Conservation (phyloP, 768 basidiomycete species). For the Leccinum incarnatum region DNA sequence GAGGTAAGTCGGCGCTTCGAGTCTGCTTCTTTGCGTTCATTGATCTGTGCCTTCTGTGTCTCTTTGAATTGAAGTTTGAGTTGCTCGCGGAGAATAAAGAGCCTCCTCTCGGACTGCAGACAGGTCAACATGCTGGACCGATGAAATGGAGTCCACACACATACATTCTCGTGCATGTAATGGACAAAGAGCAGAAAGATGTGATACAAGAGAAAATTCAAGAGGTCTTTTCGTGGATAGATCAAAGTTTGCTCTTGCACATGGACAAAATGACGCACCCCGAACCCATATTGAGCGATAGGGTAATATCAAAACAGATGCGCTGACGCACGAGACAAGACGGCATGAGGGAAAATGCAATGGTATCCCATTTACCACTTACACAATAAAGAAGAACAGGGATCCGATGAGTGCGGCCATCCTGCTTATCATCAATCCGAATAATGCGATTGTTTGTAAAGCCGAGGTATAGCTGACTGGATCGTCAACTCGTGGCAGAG, state of each 20-base stretch:
- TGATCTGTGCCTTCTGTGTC: constrained; percentile 71
- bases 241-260: constrained; percentile 5
- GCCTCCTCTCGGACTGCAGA: constrained; percentile 49
- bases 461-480: constrained; percentile 31
- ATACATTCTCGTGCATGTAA: constrained; percentile 59
- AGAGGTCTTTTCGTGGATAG: constrained; percentile 45
- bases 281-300: constrained; percentile 35
- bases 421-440: constrained; percentile 65
- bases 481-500: constrained; percentile 5
- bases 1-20: constrained; percentile 80
- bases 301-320: constrained; percentile 38
- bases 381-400: constrained; percentile 52
- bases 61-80: constrained; percentile 71
- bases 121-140: constrained; percentile 2
- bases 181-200: constrained; percentile 76
- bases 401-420: constrained; percentile 64
- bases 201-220: constrained; percentile 78
- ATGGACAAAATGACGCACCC: constrained; percentile 29
- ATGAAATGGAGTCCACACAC: constrained; percentile 30
- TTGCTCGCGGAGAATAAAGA: constrained; percentile 69
- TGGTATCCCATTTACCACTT: constrained; percentile 23
- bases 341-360: constrained; percentile 19
- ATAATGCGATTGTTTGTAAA: constrained; percentile 61
- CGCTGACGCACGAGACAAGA: constrained; percentile 21
- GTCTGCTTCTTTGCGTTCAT: constrained; percentile 72